A percentile compares a stretch with the other conserved stretches of the same genome.
phyloP scores from a whole-genome alignment of 2,329 filamentous ascomycete genomes.

The Exophiala sideris region DNA sequence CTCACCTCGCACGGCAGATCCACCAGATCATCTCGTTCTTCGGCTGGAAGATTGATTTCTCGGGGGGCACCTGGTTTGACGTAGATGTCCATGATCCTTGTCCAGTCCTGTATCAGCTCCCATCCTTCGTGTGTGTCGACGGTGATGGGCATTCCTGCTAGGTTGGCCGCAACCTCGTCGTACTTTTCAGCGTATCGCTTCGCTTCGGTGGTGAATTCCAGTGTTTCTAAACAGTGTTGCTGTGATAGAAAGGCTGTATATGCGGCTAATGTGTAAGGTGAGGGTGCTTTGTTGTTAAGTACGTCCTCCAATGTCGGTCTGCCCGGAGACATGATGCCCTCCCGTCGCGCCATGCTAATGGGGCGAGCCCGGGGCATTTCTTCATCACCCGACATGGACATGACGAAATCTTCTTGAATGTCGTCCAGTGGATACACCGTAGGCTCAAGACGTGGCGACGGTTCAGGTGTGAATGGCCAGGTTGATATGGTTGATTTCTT shows the following conservation, averaged over 20 bases:
- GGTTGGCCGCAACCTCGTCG: conserved; percentile 53
- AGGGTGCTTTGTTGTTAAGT: conserved; percentile 75
- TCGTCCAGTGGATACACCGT: conserved; percentile 40
- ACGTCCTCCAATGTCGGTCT: conserved; percentile 82
- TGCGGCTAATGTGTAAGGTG: conserved; percentile 84
- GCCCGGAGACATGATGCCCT: conserved; percentile 43
- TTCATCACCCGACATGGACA: conserved; percentile 36
- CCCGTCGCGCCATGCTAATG: conserved; percentile 41
- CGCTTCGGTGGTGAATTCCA: conserved; percentile 95
- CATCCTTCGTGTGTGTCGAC: conserved; percentile 58
- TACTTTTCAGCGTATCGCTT: conserved; percentile 74
- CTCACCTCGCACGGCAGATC: conserved; percentile 55
- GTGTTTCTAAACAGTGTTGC: conserved; percentile 92
- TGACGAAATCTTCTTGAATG: conserved; percentile 39
- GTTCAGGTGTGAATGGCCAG: conserved; percentile 37
- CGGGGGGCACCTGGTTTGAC: conserved; percentile 79
- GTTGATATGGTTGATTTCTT: conserved; percentile 30
- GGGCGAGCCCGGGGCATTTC: conserved; percentile 40
- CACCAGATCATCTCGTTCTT: conserved; percentile 78
- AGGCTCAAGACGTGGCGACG: conserved; percentile 45
- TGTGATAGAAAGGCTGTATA: conserved; percentile 97
- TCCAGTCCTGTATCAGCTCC: conserved; percentile 78
- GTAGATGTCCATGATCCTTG: conserved; percentile 83
- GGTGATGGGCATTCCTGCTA: conserved; percentile 43
- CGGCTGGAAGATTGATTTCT: conserved; percentile 85